Percentiles rank a stretch among this genome's conserved stretches.
phyloP scores from a whole-genome alignment of 352 stramenopile genomes.

The Pythium plurisporium region DNA sequence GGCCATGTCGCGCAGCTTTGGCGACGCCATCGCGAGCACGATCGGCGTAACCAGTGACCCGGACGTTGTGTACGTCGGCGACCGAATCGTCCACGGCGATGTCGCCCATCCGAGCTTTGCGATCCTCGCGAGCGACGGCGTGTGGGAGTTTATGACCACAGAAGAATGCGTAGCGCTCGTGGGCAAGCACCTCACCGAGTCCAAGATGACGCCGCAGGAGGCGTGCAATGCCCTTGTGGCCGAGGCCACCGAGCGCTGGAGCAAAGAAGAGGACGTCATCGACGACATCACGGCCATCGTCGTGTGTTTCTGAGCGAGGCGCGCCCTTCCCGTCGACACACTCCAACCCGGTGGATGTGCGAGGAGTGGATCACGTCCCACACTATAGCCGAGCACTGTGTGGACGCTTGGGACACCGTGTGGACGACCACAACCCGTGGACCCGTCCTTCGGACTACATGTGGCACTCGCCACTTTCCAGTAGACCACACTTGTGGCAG shows the following conservation, averaged over 20 bases:
- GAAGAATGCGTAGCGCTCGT: slow-evolving; percentile 71
- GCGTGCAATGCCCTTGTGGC: slow-evolving; percentile 60
- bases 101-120: slow-evolving; percentile 41
- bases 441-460: too few relatives aligned
- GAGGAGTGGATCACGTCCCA: too few relatives aligned
- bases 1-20: slow-evolving; percentile 81
- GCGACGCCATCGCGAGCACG: slow-evolving; percentile 73
- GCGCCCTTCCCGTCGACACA: too few relatives aligned
- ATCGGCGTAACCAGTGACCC: slow-evolving; percentile 73
- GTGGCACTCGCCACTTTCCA: too few relatives aligned
- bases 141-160: slow-evolving; percentile 83
- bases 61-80: slow-evolving; percentile 41
- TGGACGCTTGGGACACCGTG: too few relatives aligned
- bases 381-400: too few relatives aligned
- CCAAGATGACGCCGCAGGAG: slow-evolving; percentile 52
- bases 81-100: slow-evolving; percentile 28
- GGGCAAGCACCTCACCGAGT: slow-evolving; percentile 38
- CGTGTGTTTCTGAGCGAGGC: slow-evolving; percentile 62
- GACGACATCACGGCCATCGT: slow-evolving; percentile 76
- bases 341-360: too few relatives aligned
- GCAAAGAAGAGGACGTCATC: slow-evolving; percentile 73
- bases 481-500: too few relatives aligned
- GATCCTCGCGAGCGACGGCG: slow-evolving; percentile 71
- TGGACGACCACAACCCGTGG: too few relatives aligned
- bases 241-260: slow-evolving; percentile 70